Evolutionary conservation across 2,329 filamentous ascomycete genomes (phyloP).

Genomic region (Davidsoniella virescens): DNA sequence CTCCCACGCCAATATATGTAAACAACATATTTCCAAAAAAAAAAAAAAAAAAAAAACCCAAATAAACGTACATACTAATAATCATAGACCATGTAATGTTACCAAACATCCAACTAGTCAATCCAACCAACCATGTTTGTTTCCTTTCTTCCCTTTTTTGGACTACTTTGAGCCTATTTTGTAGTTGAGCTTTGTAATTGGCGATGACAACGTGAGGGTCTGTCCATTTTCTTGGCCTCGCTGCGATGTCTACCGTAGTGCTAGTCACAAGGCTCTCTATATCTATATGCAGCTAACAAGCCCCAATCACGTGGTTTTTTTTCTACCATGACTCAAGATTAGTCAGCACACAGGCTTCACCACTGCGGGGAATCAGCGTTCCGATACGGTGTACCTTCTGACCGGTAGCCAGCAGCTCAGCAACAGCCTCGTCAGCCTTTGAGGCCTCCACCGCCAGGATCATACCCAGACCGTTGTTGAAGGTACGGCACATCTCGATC

Average conservation of each 20-base stretch:
- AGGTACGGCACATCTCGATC: slow-evolving; percentile 75
- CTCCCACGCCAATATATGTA: too few species aligned
- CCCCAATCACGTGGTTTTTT: not conserved
- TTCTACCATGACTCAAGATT: slow-evolving; percentile 13
- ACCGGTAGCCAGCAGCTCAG: slow-evolving; percentile 46
- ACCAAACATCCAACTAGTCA: not conserved
- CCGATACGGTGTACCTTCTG: slow-evolving; percentile 70
- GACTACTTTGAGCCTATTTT: not conserved
- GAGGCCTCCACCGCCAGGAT: slow-evolving; percentile 59
- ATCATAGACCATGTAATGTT: not conserved
- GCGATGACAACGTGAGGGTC: not conserved
- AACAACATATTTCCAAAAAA: not conserved
- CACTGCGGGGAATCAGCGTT: slow-evolving; percentile 43
- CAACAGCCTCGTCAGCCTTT: slow-evolving; percentile 43
- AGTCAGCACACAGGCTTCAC: slow-evolving; percentile 15
- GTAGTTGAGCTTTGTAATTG: not conserved
- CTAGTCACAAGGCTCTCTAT: not conserved
- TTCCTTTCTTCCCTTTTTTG: not conserved
- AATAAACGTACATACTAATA: not conserved
- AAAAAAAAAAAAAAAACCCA: not conserved
- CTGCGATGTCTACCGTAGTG: not conserved
- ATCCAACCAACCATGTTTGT: not conserved
- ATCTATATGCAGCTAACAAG: not conserved
- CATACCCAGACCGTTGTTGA: slow-evolving; percentile 94
- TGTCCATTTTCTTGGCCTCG: not conserved